Percentiles rank a stretch among this genome's conserved stretches.
phyloP scores from a whole-genome alignment of 352 stramenopile species.

The Ophiocytium majus region DNA sequence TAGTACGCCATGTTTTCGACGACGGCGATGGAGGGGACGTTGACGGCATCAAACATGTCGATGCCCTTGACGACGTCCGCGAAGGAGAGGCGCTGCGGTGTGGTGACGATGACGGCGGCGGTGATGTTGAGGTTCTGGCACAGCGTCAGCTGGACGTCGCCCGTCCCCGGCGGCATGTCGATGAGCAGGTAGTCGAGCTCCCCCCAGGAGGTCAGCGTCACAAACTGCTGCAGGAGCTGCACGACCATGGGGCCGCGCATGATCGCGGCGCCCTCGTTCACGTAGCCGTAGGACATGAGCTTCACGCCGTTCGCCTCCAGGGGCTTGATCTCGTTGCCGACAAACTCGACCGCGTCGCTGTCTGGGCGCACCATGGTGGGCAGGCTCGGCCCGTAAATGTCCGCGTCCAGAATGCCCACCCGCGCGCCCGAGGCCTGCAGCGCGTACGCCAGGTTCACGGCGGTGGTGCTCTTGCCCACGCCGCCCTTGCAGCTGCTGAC shows the following conservation, averaged over 20 bases:
- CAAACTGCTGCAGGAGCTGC: conserved; percentile 93
- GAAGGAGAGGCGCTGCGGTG: conserved; percentile 93
- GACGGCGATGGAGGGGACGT: conserved; percentile 91
- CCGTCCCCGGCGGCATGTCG: conserved; percentile 98
- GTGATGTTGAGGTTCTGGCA: conserved; percentile 87
- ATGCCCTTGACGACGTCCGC: conserved; percentile 98
- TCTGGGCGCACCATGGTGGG: conserved; percentile 88
- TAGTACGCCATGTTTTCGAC: conserved; percentile 99
- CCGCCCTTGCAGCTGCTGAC: conserved; percentile 89
- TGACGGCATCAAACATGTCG: conserved; percentile 95
- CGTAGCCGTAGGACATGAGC: conserved; percentile 75
- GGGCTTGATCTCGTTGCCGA: conserved; percentile 69
- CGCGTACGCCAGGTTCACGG: conserved; percentile 93
- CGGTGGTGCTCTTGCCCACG: conserved; percentile 98
- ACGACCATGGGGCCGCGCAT: conserved; percentile 91
- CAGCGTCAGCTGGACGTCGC: conserved; percentile 98
- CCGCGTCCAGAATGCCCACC: conserved; percentile 97
- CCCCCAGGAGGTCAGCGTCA: conserved; percentile 92
- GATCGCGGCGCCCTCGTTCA: conserved; percentile 65
- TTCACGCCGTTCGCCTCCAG: conserved; percentile 67
- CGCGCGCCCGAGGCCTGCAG: conserved; percentile 78
- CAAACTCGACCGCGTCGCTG: conserved; percentile 68
- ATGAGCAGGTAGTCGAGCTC: conserved; percentile 98
- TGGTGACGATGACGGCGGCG: conserved; percentile 96
- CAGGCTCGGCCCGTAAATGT: conserved; percentile 97